These are phyloP conservation scores for Sclerotinia nivalis DNA, from an alignment of 2,329 filamentous ascomycete genomes.

Conservation along the genomic window DNA sequence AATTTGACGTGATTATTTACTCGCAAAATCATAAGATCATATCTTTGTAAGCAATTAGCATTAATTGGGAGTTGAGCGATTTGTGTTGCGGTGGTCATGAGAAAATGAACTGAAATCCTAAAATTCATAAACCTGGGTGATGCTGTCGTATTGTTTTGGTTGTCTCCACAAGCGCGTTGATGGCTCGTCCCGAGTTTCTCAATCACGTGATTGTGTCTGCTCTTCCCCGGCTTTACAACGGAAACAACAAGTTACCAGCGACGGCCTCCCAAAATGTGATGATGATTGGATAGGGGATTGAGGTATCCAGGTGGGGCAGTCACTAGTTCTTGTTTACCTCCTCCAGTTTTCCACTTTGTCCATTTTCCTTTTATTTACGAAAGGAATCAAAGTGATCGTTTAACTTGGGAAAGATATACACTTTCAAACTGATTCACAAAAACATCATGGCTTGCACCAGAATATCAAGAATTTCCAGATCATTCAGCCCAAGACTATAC, in stretches of 20 bases:
- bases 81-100: conserved; percentile 28
- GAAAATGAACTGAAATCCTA: conserved; percentile 19
- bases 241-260: not conserved
- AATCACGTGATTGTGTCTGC: conserved; percentile 1
- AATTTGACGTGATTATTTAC: conserved; percentile 18
- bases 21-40: conserved; percentile 33
- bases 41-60: conserved; percentile 26
- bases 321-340: not conserved
- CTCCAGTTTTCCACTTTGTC: not conserved
- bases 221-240: not conserved
- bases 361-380: not conserved
- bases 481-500: not conserved
- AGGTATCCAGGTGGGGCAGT: not conserved
- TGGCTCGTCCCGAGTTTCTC: not conserved
- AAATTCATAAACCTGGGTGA: conserved; percentile 27
- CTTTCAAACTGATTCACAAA: not conserved
- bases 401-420: too few relatives aligned
- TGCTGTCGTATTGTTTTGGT: conserved; percentile 30
- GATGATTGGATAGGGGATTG: not conserved
- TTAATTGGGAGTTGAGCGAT: conserved; percentile 1
- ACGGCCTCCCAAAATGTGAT: not conserved
- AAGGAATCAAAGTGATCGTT: not conserved
- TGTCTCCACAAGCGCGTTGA: conserved; percentile 17
- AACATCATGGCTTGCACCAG: conserved; percentile 17
- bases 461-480: not conserved